Evolutionary conservation across 2,329 filamentous ascomycete species (phyloP).

Genomic region (Botryosphaeria dothidea): DNA sequence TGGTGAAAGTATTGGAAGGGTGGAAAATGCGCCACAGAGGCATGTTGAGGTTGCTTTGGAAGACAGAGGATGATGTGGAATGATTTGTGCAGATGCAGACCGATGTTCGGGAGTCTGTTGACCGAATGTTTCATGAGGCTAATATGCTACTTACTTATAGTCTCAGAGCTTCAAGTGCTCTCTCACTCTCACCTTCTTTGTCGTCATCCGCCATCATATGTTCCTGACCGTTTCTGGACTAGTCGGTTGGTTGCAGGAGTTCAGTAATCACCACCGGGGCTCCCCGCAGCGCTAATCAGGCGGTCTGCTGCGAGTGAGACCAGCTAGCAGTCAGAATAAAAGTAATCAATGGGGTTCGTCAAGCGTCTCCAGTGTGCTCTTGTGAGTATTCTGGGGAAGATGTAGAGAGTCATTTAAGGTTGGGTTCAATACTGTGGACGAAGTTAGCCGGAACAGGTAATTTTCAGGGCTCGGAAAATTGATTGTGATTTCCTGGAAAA

Average conservation of each 20-base stretch:
- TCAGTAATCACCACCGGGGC: neutral
- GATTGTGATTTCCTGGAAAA: no score
- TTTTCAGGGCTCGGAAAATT: no score
- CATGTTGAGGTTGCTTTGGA: conserved; percentile 30
- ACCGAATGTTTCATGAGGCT: no score
- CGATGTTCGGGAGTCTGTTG: neutral
- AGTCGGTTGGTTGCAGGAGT: neutral
- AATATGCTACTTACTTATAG: no score
- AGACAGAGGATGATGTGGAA: neutral
- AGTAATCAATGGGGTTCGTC: neutral
- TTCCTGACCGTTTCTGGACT: neutral
- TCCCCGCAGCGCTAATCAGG: neutral
- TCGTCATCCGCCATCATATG: neutral
- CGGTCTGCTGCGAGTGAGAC: neutral
- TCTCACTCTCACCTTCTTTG: neutral
- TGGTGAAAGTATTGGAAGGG: conserved; percentile 26
- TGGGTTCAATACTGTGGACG: no score
- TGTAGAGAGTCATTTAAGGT: no score
- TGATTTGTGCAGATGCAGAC: neutral
- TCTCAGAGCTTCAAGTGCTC: no score
- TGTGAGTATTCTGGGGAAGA: no score
- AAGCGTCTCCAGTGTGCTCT: no score
- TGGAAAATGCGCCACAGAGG: conserved; percentile 49
- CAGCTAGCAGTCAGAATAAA: neutral
- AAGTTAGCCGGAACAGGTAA: no score